A percentile compares a stretch with the other conserved stretches of the same genome.
Conservation (phyloP, 2,329 filamentous ascomycete genomes). For the Stagonosporopsis chrysanthemi region DNA sequence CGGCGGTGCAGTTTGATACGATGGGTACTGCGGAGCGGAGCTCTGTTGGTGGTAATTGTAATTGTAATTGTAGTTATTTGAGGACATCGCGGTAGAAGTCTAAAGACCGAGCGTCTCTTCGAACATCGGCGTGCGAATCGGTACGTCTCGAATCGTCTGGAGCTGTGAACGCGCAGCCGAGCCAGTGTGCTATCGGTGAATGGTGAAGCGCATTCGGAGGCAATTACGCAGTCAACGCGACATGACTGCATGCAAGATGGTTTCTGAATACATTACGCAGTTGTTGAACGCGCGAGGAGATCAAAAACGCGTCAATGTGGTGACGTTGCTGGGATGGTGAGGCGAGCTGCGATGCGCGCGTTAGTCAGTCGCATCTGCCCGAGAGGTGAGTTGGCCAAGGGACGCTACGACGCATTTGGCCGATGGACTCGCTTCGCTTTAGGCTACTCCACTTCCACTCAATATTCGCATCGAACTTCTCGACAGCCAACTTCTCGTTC, state of each 20-base stretch:
- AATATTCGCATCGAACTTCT: conserved; percentile 14
- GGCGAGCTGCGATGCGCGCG: conserved; percentile 20
- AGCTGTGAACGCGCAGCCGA: background rate
- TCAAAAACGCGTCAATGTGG: conserved; percentile 7
- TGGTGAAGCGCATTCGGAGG: background rate
- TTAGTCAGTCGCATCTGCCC: conserved; percentile 6
- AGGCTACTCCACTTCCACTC: conserved; percentile 17
- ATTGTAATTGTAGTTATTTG: conserved; percentile 40
- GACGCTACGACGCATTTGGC: background rate
- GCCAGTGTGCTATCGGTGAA: background rate
- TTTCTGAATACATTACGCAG: background rate
- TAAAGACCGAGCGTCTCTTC: background rate
- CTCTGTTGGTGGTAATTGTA: conserved; percentile 38
- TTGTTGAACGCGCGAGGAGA: background rate
- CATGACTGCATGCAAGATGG: fast-evolving
- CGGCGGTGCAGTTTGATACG: conserved; percentile 36
- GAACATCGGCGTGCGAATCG: conserved; percentile 6
- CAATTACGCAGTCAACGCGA: background rate
- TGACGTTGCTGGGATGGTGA: conserved; percentile 13
- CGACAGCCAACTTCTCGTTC: conserved; percentile 25
- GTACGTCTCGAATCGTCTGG: background rate
- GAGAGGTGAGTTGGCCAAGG: background rate
- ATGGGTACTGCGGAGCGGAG: conserved; percentile 38
- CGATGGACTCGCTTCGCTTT: conserved; percentile 15
- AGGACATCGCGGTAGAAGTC: conserved; percentile 30